These are phyloP conservation scores for Starmerella khaoyaiensis DNA, from an alignment of 805 yeast genomes.

Conservation along the genomic window DNA sequence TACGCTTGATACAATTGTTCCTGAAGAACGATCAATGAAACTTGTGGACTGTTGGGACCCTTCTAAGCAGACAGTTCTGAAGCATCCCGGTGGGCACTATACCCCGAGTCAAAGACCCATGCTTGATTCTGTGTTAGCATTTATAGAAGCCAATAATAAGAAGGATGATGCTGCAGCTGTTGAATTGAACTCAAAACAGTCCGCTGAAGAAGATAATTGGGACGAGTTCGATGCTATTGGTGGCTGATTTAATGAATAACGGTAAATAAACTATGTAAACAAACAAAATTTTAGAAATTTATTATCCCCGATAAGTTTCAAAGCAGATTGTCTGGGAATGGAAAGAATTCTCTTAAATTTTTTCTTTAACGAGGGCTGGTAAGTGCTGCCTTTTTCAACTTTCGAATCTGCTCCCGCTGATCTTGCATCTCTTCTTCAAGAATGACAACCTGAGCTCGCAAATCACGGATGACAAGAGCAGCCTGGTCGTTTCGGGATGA, in stretches of 20 bases:
- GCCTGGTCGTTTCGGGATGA: slow-evolving; percentile 37
- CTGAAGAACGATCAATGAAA: slow-evolving; percentile 51
- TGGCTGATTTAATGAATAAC: slow-evolving; percentile 1
- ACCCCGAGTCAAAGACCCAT: slow-evolving; percentile 75
- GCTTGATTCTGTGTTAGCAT: slow-evolving; percentile 25
- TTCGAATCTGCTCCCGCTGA: slow-evolving; percentile 29
- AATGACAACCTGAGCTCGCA: slow-evolving; percentile 72
- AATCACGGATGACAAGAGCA: slow-evolving; percentile 62
- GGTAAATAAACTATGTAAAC: background rate
- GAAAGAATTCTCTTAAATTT: no score
- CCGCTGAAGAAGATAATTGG: slow-evolving; percentile 25
- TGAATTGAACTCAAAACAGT: slow-evolving; percentile 3
- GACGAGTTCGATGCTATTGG: slow-evolving; percentile 31
- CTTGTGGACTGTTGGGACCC: slow-evolving; percentile 41
- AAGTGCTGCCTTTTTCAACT: slow-evolving; percentile 26
- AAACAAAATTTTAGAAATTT: background rate
- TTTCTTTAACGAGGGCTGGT: no score
- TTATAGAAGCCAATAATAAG: slow-evolving; percentile 15
- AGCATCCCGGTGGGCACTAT: slow-evolving; percentile 95
- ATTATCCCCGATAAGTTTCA: background rate
- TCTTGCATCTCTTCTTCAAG: slow-evolving; percentile 75
- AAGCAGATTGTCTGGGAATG: background rate
- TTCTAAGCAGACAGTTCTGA: slow-evolving; percentile 36
- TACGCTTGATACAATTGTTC: slow-evolving; percentile 74
- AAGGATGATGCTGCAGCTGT: background rate